Base-by-base conservation (phyloP, 768 basidiomycete species). In the Neoboletus brunneissimus region DNA sequence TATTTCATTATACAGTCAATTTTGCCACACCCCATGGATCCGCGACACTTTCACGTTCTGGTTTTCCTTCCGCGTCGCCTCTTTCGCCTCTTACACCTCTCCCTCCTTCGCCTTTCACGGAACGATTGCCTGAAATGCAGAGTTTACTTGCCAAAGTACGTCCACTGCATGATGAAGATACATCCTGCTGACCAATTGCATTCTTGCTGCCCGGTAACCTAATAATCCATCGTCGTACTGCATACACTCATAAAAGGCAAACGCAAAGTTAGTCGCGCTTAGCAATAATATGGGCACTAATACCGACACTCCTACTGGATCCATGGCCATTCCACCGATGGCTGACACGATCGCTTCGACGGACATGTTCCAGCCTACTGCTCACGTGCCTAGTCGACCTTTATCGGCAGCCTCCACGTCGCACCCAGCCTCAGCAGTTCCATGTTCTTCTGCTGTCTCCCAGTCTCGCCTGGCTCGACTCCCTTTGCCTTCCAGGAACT, bases 11-110 rank as follows among this genome's bases (percentile, higher is more conserved):
- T 41, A 51, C 65, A 8, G 68, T 72, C 44, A 72, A 73, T 42
- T 64, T 64, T 31, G 67, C 64, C 8, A 72, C 73, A 7, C 72
- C 72, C 25, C 29, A 53, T 29, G 51, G 48, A 42, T 40, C 60
- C 10, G 49, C 31, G 4, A 54, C 48, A 15, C 53, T 49, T 29
- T 37, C 51, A 13, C 45, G 48, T 38, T 53, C 58, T 5, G 22
- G 29, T 20, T 31, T 47, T 22, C 51, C 47, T 31, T 18, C 51
- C 2, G 18, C 55, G 16, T 62, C 67, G 5, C 69, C 75, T 11
- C 65, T 74, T 55, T 79, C 78, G 1, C 78, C 78, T 18, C 70
- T 85, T 35, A 83, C 83, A 8, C 83, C 83, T 8, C 62, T 81
- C 34, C 77, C 81, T 7, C 74, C 77, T 56, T 81, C 83, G 1